Conservation (phyloP, 257 asterid species). For the Cinchona pubescens region DNA sequence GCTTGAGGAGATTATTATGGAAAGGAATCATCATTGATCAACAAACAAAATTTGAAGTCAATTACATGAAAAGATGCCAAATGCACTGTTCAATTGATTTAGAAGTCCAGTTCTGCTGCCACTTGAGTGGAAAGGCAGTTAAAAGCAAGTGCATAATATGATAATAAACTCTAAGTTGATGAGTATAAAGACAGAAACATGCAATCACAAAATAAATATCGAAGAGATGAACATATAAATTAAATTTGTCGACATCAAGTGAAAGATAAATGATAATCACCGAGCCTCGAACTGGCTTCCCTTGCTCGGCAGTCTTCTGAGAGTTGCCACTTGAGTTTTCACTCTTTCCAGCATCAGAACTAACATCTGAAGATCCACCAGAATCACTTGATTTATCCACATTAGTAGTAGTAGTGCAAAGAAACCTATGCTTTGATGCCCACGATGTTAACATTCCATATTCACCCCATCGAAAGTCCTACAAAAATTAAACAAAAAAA, state of each 20-base stretch:
- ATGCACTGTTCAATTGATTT: not conserved
- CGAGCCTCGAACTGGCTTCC: slow-evolving; percentile 70
- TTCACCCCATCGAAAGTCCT: slow-evolving; percentile 6
- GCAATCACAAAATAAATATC: not conserved
- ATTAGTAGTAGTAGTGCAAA: slow-evolving; percentile 36
- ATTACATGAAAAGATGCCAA: not conserved
- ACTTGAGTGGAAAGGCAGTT: not conserved
- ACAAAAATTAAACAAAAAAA: not conserved
- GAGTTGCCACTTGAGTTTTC: slow-evolving; percentile 48
- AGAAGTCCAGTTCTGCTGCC: not conserved
- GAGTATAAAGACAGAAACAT: not conserved
- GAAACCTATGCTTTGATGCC: slow-evolving; percentile 23
- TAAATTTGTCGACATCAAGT: not conserved
- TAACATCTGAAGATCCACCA: slow-evolving; percentile 39
- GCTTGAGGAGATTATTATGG: too few species aligned
- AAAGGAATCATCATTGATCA: not conserved
- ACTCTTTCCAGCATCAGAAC: slow-evolving; percentile 37
- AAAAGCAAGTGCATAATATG: not conserved
- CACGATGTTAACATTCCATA: slow-evolving; percentile 2
- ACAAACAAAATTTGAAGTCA: not conserved
- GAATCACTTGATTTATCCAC: slow-evolving; percentile 33
- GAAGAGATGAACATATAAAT: not conserved
- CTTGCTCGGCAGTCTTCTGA: slow-evolving; percentile 46
- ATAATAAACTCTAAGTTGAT: not conserved
- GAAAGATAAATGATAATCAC: slow-evolving; percentile 30